Evolutionary conservation across 2,329 filamentous ascomycete genomes (phyloP).

Genomic region (Tolypocladium guangdongense): DNA sequence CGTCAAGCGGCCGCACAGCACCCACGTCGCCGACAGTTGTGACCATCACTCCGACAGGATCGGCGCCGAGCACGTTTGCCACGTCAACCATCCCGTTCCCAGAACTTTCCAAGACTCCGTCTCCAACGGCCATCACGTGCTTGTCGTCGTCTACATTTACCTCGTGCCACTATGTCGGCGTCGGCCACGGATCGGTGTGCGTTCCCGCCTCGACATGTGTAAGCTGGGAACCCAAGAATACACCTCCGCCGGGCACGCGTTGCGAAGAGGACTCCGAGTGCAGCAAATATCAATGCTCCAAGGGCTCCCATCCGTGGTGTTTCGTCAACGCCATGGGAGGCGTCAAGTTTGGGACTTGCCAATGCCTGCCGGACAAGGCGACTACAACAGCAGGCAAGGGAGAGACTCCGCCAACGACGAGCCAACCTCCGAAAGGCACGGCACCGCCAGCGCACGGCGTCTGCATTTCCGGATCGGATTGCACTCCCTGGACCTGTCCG

Average conservation of each 20-base stretch:
- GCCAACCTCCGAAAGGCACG: not conserved
- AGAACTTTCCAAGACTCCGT: not conserved
- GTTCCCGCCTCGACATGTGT: not conserved
- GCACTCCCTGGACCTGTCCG: not conserved
- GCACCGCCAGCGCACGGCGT: not conserved
- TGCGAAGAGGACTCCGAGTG: not conserved
- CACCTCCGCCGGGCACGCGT: not conserved
- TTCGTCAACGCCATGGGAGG: not conserved
- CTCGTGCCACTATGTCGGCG: not conserved
- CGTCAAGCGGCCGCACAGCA: no score
- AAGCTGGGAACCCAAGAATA: not conserved
- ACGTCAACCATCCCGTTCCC: no score
- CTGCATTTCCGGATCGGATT: not conserved
- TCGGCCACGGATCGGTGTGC: not conserved
- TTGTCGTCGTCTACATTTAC: not conserved
- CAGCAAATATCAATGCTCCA: not conserved
- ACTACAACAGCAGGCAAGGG: no score
- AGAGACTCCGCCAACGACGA: not conserved
- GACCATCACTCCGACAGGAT: not conserved
- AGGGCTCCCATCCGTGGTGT: not conserved
- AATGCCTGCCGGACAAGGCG: not conserved
- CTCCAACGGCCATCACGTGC: not conserved
- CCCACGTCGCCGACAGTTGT: no score
- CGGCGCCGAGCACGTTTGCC: not conserved
- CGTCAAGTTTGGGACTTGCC: not conserved